phyloP scores from a whole-genome alignment of 768 basidiomycete genomes.

The Amanita rimosa region DNA sequence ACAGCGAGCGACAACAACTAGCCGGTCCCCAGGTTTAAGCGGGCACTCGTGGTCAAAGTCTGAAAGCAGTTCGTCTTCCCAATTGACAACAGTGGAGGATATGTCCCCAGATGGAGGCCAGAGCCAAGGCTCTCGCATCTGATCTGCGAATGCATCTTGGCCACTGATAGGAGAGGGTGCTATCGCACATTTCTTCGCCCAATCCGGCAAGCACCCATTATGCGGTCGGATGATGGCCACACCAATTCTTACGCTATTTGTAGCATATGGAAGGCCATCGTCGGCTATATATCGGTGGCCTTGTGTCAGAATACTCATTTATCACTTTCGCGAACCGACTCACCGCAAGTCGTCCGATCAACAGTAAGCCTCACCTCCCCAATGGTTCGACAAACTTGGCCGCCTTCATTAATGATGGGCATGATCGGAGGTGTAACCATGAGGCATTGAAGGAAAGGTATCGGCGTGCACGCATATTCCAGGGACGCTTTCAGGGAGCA shows the following conservation, averaged over 20 bases:
- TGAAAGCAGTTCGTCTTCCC: background rate
- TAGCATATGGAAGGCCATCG: background rate
- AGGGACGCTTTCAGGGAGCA: background rate
- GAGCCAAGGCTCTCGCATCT: background rate
- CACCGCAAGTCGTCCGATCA: background rate
- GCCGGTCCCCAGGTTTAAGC: background rate
- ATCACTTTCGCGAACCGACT: background rate
- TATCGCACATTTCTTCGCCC: background rate
- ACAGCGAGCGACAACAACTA: background rate
- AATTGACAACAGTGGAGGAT: background rate
- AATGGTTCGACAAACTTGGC: background rate
- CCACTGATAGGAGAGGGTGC: background rate
- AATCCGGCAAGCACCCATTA: background rate
- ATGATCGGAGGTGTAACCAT: constrained; percentile 1
- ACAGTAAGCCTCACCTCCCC: background rate
- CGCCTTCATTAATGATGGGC: background rate
- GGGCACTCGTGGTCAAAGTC: background rate
- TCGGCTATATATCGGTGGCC: background rate
- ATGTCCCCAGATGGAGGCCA: background rate
- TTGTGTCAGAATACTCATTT: too few relatives aligned
- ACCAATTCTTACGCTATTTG: background rate
- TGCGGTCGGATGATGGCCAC: background rate
- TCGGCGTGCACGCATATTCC: background rate
- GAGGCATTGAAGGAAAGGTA: background rate
- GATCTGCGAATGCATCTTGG: background rate